These are phyloP conservation scores for Penicillium glabrum DNA, from an alignment of 2,329 filamentous ascomycete genomes.

Conservation along the genomic window DNA sequence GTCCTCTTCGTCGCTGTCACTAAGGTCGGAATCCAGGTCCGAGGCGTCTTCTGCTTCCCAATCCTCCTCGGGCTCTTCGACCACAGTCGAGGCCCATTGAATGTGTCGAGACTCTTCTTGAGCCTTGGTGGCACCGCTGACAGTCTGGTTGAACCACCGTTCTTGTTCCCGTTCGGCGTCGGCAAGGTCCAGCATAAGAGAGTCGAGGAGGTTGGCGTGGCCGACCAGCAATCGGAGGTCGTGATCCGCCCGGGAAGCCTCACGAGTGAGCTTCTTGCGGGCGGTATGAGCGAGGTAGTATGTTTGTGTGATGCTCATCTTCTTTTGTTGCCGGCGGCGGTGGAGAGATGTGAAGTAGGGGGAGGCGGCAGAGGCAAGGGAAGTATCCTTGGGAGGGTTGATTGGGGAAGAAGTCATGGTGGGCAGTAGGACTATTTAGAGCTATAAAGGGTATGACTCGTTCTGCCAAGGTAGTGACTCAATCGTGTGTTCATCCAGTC, in stretches of 20 bases:
- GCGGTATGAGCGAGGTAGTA: slow-evolving; percentile 98
- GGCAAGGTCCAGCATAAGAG: slow-evolving; percentile 85
- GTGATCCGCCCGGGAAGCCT: slow-evolving; percentile 89
- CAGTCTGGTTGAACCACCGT: slow-evolving; percentile 95
- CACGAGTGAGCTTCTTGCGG: slow-evolving; percentile 88
- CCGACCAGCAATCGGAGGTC: slow-evolving; percentile 93
- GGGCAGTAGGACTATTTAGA: slow-evolving; percentile 22
- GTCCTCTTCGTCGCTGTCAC: slow-evolving; percentile 44
- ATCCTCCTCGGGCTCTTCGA: slow-evolving; percentile 72
- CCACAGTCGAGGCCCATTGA: slow-evolving; percentile 80
- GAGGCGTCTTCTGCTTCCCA: slow-evolving; percentile 64
- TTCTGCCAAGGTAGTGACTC: slow-evolving; percentile 32
- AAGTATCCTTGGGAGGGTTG: slow-evolving; percentile 16
- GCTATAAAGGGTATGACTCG: slow-evolving; percentile 27
- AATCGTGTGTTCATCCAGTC: slow-evolving; percentile 29
- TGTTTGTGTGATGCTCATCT: slow-evolving; percentile 97
- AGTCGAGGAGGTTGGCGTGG: slow-evolving; percentile 97
- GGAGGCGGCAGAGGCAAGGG: slow-evolving; percentile 32
- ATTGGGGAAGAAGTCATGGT: slow-evolving; percentile 24
- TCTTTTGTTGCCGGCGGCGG: slow-evolving; percentile 61
- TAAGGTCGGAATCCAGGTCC: slow-evolving; percentile 56
- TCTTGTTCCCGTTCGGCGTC: slow-evolving; percentile 95
- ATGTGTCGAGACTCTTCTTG: slow-evolving; percentile 64
- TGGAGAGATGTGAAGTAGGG: slow-evolving; percentile 43
- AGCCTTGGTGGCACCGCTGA: slow-evolving; percentile 67